Percentiles rank a stretch among this genome's conserved stretches.
Conservation (phyloP, 31 red algal species). For the Asparagopsis taxiformis region DNA sequence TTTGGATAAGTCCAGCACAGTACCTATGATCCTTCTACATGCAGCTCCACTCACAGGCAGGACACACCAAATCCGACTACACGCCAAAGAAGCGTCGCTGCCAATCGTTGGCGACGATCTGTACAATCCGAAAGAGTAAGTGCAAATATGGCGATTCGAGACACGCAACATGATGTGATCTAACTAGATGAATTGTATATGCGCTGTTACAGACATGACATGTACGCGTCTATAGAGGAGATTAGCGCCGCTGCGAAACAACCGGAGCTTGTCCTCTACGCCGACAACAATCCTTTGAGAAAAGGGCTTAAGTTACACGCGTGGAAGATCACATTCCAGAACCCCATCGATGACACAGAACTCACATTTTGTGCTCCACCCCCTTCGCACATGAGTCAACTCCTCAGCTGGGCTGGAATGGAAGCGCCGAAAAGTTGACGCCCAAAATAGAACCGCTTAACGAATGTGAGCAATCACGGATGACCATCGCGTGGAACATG, state of each 20-base stretch:
- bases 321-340: constrained; percentile 43
- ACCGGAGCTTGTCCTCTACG: constrained; percentile 7
- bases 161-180: neutral
- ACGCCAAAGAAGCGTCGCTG: constrained; percentile 21
- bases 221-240: constrained; percentile 68
- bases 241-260: constrained; percentile 47
- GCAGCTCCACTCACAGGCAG: constrained; percentile 64
- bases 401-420: constrained; percentile 47
- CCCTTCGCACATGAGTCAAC: constrained; percentile 27
- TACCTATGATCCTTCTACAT: constrained; percentile 48
- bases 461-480: too few relatives aligned
- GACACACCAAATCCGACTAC: constrained; percentile 81
- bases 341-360: constrained; percentile 31
- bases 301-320: constrained; percentile 80
- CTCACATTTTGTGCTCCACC: constrained; percentile 42
- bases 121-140: constrained; percentile 69
- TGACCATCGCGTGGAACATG: too few relatives aligned
- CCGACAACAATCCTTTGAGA: constrained; percentile 55
- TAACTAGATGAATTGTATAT: neutral
- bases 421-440: too few relatives aligned
- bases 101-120: constrained; percentile 83
- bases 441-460: too few relatives aligned
- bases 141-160: neutral
- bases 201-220: neutral
- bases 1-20: constrained; percentile 29